Evolutionary conservation across 768 basidiomycete genomes (phyloP), one percentile per base, ranked within the genome.

Genomic region (Inosperma sp.): DNA sequence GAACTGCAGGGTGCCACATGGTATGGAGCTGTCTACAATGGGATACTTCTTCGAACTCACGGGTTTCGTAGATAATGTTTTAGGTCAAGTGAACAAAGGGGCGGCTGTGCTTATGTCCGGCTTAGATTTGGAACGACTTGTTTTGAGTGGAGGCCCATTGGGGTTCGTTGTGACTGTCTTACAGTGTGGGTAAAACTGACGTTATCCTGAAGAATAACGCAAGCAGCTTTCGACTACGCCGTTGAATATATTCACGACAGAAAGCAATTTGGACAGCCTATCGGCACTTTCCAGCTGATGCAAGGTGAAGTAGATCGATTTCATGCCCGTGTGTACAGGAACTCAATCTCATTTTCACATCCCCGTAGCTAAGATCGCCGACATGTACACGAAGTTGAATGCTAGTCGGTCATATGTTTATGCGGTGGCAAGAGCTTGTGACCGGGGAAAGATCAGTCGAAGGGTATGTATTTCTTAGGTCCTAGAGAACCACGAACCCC

Each of bases 231-330:
- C 61, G 93, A 96, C 65, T 75, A 84, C 55, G 85, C 88, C 8
- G 75, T 92, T 7, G 84, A 87, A 61, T 96, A 96, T 64, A 79
- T 93, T n/a, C 94, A 97, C 62, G 85, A 93, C 49, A 79, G 94
- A 55, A 82, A 91, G 67, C 94, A 97, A 63, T 97, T 97, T 58
- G 90, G 86, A 30, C 81, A 81, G 60, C 83, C 86, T 8, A 77
- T 97, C 35, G 94, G 88, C 17, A 86, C 86, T 27, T 95, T 96
- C 76, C 93, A 96, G 67, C 64, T 96, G 50, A 96, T 97, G 89
- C 94, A 96, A 80, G 93, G 93, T 82, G 63, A 61, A 71, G 54
- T 16, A 19, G 42, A 43, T 22, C 41, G 33, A 49, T 48, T 43
- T 26, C 13, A 34, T 53, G 46, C 52, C 46, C 55, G 53, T 49